Percentiles rank a stretch among this genome's conserved stretches.
phyloP scores from a whole-genome alignment of 2,329 filamentous ascomycete genomes.

The Beauveria sp. region DNA sequence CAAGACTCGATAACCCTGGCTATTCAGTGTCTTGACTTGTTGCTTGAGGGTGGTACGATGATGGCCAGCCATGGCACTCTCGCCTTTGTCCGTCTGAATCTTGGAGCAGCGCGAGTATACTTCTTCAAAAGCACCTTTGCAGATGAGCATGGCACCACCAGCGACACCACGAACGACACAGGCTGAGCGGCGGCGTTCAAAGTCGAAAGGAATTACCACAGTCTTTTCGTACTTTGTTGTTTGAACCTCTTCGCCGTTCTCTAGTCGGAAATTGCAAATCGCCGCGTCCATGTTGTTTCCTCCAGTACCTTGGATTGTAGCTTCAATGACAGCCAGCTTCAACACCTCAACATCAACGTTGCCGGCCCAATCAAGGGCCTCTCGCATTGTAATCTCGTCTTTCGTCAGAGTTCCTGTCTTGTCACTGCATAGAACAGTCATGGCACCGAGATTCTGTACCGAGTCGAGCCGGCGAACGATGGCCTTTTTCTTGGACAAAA shows the following conservation, averaged over 20 bases:
- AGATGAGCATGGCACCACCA: slow-evolving; percentile 20
- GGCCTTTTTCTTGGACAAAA: slow-evolving; percentile 26
- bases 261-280: slow-evolving; percentile 15
- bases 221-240: slow-evolving; percentile 18
- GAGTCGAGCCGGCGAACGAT: slow-evolving; percentile 27
- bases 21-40: slow-evolving; percentile 14
- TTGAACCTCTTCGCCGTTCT: slow-evolving; percentile 13
- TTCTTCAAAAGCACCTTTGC: slow-evolving; percentile 24
- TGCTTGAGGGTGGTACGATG: slow-evolving; percentile 13
- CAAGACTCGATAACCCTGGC: slow-evolving; percentile 18
- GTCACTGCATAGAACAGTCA: slow-evolving; percentile 23
- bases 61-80: slow-evolving; percentile 14
- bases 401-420: slow-evolving; percentile 25
- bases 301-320: slow-evolving; percentile 18
- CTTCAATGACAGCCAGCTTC: slow-evolving; percentile 21
- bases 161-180: slow-evolving; percentile 18
- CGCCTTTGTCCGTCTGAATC: slow-evolving; percentile 14
- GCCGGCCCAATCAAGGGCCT: slow-evolving; percentile 17
- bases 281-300: slow-evolving; percentile 23
- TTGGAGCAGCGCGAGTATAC: slow-evolving; percentile 18
- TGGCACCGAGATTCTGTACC: slow-evolving; percentile 23
- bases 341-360: slow-evolving; percentile 15
- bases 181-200: slow-evolving; percentile 19
- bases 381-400: slow-evolving; percentile 21
- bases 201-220: slow-evolving; percentile 19